phyloP scores from a whole-genome alignment of 2,329 filamentous ascomycete species.

The Calonectria ilicicola region DNA sequence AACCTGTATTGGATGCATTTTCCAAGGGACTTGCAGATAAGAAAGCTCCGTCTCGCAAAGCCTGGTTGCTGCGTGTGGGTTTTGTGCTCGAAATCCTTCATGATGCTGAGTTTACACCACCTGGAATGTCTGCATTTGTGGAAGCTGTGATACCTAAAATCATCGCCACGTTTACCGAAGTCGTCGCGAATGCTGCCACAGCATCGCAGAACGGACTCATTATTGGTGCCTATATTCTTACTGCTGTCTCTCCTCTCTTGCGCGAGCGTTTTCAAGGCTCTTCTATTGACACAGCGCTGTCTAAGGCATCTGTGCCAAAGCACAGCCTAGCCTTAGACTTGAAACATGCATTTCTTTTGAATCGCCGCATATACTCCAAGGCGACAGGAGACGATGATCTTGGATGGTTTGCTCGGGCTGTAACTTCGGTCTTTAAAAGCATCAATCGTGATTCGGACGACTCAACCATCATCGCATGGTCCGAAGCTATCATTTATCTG shows the following conservation, averaged over 20 bases:
- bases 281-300: constrained; percentile 55
- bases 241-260: constrained; percentile 70
- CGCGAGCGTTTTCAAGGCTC: constrained; percentile 67
- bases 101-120: constrained; percentile 58
- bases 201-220: constrained; percentile 87
- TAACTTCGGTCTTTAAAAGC: constrained; percentile 70
- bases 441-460: constrained; percentile 62
- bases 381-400: constrained; percentile 80
- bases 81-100: constrained; percentile 72
- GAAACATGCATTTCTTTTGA: constrained; percentile 90
- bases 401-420: constrained; percentile 78
- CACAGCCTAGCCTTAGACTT: constrained; percentile 78
- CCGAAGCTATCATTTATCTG: constrained; percentile 85
- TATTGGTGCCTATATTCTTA: constrained; percentile 80
- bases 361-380: constrained; percentile 86
- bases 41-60: constrained; percentile 78
- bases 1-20: constrained; percentile 76
- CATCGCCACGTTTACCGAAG: constrained; percentile 80
- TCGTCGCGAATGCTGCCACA: constrained; percentile 79
- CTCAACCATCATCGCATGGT: constrained; percentile 77
- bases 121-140: constrained; percentile 60
- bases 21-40: constrained; percentile 89
- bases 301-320: constrained; percentile 71
- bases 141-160: constrained; percentile 68
- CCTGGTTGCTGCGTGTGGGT: constrained; percentile 84